Percentiles rank a stretch among this genome's conserved stretches.
phyloP scores from a whole-genome alignment of 2,329 filamentous ascomycete genomes.

The Westerdykella sp. region DNA sequence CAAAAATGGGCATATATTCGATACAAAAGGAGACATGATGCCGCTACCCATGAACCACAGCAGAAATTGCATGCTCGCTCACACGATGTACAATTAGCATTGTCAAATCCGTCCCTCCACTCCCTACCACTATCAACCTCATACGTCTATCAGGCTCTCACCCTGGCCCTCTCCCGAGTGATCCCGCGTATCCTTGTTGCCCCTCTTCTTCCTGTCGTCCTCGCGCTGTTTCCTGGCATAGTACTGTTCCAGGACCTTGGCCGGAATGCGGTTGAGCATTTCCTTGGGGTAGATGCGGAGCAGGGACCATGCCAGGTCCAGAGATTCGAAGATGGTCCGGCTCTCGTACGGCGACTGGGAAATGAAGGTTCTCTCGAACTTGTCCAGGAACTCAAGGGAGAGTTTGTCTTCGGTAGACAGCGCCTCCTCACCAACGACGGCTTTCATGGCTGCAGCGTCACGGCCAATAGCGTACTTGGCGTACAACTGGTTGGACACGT shows the following conservation, averaged over 20 bases:
- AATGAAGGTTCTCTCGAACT: conserved; percentile 96
- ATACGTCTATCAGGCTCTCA: conserved; percentile 38
- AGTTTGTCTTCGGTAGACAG: conserved; percentile 94
- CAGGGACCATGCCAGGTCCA: conserved; percentile 94
- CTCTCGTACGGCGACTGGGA: conserved; percentile 87
- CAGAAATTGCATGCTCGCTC: no score
- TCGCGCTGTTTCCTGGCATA: conserved; percentile 41
- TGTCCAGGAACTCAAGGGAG: conserved; percentile 94
- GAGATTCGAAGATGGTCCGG: conserved; percentile 83
- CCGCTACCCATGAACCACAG: no score
- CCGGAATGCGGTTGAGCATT: conserved; percentile 74
- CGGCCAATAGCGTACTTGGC: conserved; percentile 99
- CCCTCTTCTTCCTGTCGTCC: conserved; percentile 33
- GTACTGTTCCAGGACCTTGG: conserved; percentile 49
- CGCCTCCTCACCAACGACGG: conserved; percentile 96
- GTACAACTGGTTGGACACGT: conserved; percentile 98
- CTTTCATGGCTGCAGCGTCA: conserved; percentile 98
- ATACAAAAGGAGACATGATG: conserved; percentile 7
- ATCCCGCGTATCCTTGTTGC: conserved; percentile 42
- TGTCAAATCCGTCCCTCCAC: conserved; percentile 1
- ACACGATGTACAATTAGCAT: conserved; percentile 7
- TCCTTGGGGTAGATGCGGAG: conserved; percentile 98
- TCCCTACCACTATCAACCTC: background rate
- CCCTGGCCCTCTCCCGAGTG: conserved; percentile 33
- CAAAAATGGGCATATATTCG: conserved; percentile 17